Base-by-base conservation (phyloP, 306 rosid species). In the Quillaja saponaria region DNA sequence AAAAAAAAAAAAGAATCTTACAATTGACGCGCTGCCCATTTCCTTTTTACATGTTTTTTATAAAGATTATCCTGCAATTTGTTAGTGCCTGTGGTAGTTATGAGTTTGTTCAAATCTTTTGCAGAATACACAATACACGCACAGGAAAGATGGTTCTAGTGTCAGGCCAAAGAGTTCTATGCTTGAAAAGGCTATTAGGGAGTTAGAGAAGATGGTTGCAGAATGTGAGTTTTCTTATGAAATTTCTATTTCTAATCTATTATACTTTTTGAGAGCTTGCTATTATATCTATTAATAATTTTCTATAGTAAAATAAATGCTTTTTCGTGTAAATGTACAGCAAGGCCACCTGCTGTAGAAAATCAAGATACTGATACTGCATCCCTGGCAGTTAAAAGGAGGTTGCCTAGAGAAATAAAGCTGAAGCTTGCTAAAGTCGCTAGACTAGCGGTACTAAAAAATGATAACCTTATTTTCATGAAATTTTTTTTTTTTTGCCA, bases 371-470 rank as follows among this genome's bases (percentile, higher is more conserved):
- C 83, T 38, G 99, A 91, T 73, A 65, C 66, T 73, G 37, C 83
- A 59, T 55, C 90, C 52, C 96, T 82, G 76, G 88, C 92, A 67
- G 68, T 89, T 67, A 92, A 92, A 82, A 85, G 96, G 81, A 92
- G 99, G 79, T 73, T 92, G 78, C 99, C 99, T 18, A 86, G 96
- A 78, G 99, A 92, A 76, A 74, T 92, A 78, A 92, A 92, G 84
- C 72, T 83, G 72, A 92, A 84, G 83, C 99, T 92, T 78, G 95
- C 95, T 60, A 92, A 89, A 89, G 95, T 92, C 74, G 99, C 99
- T 61, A 82, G 95, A 80, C 59, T 92, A 80, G 96, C 96, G 88
- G 99, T 92, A 83, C 46, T 50, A 46, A 28, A 59, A 61, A 13
- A 50, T 63, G 64, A 46, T 51, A 20, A 28, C 74, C 48, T 15